Evolutionary conservation across 768 basidiomycete species (phyloP).

Genomic region (Lentinula boryana): DNA sequence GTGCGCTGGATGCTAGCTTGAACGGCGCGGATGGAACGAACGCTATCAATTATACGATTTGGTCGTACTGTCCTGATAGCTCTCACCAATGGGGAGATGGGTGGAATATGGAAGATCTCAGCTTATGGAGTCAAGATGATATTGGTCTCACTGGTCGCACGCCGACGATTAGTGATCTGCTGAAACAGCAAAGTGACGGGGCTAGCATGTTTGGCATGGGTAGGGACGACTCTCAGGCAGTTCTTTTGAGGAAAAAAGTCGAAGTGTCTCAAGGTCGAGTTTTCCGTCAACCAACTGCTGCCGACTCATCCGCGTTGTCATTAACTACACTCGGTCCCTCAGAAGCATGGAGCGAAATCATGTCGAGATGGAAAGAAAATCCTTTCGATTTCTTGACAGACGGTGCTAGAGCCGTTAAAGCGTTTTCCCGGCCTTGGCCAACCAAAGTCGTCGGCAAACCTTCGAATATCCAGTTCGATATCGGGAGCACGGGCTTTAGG

Average conservation of each 20-base stretch:
- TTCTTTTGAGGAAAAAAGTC: conserved; percentile 26
- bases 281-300: conserved; percentile 9
- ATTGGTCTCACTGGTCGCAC: conserved; percentile 16
- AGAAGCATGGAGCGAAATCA: conserved; percentile 14
- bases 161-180: conserved; percentile 13
- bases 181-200: conserved; percentile 17
- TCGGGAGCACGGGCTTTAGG: conserved; percentile 63
- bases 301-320: conserved; percentile 28
- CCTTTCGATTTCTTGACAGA: conserved; percentile 74
- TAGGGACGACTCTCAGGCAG: conserved; percentile 31
- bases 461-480: conserved; percentile 67
- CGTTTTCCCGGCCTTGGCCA: conserved; percentile 85
- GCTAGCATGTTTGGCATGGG: conserved; percentile 17
- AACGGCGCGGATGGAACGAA: conserved; percentile 76
- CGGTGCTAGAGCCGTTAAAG: conserved; percentile 78
- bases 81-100: conserved; percentile 89
- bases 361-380: conserved; percentile 34
- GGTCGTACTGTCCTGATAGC: conserved; percentile 85
- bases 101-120: conserved; percentile 96
- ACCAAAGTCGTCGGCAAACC: conserved; percentile 66
- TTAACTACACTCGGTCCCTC: conserved; percentile 23
- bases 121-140: conserved; percentile 82
- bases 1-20: conserved; percentile 81
- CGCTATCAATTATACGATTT: conserved; percentile 73
- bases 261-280: conserved; percentile 7